Conservation (phyloP, 352 stramenopile species). For the Pythium oligandrum region DNA sequence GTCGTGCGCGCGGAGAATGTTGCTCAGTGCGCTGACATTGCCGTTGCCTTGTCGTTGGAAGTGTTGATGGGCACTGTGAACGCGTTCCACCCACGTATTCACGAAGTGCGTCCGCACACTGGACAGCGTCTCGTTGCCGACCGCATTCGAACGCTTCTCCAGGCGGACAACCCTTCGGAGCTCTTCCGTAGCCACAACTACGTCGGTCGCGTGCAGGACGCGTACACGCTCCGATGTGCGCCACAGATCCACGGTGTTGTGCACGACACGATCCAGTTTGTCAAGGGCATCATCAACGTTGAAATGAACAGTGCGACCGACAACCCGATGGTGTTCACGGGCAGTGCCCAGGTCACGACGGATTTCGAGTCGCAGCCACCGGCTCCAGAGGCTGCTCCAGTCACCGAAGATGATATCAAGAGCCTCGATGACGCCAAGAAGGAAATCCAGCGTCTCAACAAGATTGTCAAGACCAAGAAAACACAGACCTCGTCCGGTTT, state of each 20-base stretch:
- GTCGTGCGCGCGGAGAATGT: constrained; percentile 78
- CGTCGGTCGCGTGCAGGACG: constrained; percentile 85
- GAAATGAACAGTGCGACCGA: constrained; percentile 89
- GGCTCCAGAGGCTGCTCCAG: constrained; percentile 12
- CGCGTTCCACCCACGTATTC: constrained; percentile 85
- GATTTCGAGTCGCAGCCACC: constrained; percentile 39
- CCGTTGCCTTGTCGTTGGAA: constrained; percentile 76
- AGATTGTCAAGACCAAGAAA: constrained; percentile 45
- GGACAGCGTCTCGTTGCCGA: constrained; percentile 77
- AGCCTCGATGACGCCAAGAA: constrained; percentile 68
- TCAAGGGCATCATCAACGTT: constrained; percentile 79
- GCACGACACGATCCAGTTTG: constrained; percentile 86
- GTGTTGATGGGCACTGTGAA: constrained; percentile 87
- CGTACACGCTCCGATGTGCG: constrained; percentile 85
- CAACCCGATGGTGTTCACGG: constrained; percentile 88
- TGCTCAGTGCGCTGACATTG: constrained; percentile 70
- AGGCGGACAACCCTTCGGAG: constrained; percentile 72
- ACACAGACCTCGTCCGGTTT: constrained; percentile 44
- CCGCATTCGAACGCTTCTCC: constrained; percentile 76
- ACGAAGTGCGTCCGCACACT: constrained; percentile 76
- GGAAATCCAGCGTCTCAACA: constrained; percentile 71
- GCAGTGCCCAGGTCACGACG: constrained; percentile 60
- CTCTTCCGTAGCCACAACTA: constrained; percentile 88
- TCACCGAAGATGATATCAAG: constrained; percentile 35
- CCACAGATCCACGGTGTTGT: constrained; percentile 87